These are phyloP conservation scores for Calonectria pseudoreteaudii DNA, from an alignment of 2,329 filamentous ascomycete genomes.

Conservation along the genomic window DNA sequence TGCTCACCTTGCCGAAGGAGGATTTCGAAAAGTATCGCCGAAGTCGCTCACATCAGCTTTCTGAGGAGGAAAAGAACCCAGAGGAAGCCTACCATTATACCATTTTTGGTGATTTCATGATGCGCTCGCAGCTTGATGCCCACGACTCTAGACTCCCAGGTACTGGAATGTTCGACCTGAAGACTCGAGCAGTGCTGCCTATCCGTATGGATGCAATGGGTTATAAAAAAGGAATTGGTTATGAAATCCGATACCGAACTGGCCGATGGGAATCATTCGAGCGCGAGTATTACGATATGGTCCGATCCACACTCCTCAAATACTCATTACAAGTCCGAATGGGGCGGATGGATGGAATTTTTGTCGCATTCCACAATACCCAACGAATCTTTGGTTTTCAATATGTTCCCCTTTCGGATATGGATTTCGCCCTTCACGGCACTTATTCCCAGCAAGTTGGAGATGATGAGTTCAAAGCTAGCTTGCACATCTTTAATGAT, in stretches of 20 bases:
- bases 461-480: slow-evolving; percentile 86
- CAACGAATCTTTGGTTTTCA: slow-evolving; percentile 98
- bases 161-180: slow-evolving; percentile 94
- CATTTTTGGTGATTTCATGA: slow-evolving; percentile 85
- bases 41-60: slow-evolving; percentile 74
- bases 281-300: slow-evolving; percentile 97
- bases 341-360: slow-evolving; percentile 98
- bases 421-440: slow-evolving; percentile 92
- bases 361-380: slow-evolving; percentile 96
- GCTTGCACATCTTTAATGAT: slow-evolving; percentile 82
- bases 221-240: slow-evolving; percentile 81
- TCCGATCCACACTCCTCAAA: slow-evolving; percentile 92
- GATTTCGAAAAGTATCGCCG: slow-evolving; percentile 89
- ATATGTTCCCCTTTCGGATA: slow-evolving; percentile 86
- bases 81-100: slow-evolving; percentile 91
- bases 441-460: slow-evolving; percentile 75
- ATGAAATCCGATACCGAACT: slow-evolving; percentile 82
- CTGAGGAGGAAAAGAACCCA: slow-evolving; percentile 77
- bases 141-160: slow-evolving; percentile 88
- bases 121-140: slow-evolving; percentile 95
- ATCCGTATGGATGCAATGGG: slow-evolving; percentile 87
- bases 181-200: slow-evolving; percentile 91
- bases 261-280: slow-evolving; percentile 94
- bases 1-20: slow-evolving; percentile 84
- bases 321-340: slow-evolving; percentile 97